phyloP scores from a whole-genome alignment of 2,329 filamentous ascomycete species.

The Penicillium sumatraense region DNA sequence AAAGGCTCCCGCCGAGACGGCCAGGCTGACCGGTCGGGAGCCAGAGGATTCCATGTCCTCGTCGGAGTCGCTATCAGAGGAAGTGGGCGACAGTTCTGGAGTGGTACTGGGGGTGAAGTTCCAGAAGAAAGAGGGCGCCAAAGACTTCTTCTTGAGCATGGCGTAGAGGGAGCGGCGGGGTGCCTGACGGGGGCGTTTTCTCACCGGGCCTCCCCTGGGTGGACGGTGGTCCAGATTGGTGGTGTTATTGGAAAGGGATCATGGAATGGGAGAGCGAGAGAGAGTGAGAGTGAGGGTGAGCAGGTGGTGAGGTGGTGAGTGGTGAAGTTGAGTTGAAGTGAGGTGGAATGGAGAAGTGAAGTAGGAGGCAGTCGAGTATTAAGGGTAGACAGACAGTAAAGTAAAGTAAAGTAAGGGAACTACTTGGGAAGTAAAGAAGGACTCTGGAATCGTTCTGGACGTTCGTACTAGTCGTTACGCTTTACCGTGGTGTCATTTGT shows the following conservation, averaged over 20 bases:
- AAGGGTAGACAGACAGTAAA: no score
- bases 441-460: conserved; percentile 27
- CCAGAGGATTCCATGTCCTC: conserved; percentile 48
- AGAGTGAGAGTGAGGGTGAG: background rate
- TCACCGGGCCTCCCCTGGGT: conserved; percentile 26
- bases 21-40: conserved; percentile 50
- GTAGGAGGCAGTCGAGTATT: no score
- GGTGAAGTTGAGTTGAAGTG: background rate
- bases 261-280: background rate
- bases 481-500: conserved; percentile 5
- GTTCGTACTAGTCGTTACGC: conserved; percentile 21
- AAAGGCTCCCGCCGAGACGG: conserved; percentile 43
- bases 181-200: conserved; percentile 23
- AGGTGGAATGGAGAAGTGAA: background rate
- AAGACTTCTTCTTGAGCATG: conserved; percentile 45
- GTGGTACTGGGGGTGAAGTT: conserved; percentile 48
- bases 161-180: conserved; percentile 37
- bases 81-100: conserved; percentile 49
- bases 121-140: conserved; percentile 42
- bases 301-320: background rate
- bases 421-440: conserved; percentile 5
- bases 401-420: background rate
- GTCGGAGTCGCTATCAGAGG: conserved; percentile 50
- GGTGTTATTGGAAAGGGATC: conserved; percentile 15
- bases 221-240: conserved; percentile 26